Evolutionary conservation across 2,329 filamentous ascomycete genomes (phyloP).

Genomic region (Exophiala xenobiotica): DNA sequence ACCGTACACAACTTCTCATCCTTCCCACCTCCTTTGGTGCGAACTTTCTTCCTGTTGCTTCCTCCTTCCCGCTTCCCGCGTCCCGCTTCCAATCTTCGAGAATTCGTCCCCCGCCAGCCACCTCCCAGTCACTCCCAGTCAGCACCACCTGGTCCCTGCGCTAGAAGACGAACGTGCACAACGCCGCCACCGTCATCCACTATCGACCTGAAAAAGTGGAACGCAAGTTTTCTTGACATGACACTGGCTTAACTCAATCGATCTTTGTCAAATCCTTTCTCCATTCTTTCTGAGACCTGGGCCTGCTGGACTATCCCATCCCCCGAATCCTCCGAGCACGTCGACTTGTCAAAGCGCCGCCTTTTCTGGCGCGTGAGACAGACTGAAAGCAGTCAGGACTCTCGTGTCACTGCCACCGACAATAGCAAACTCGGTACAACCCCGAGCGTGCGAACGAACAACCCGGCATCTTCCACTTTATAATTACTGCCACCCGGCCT

Average conservation of each 20-base stretch:
- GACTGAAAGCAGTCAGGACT: neutral
- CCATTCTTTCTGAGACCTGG: neutral
- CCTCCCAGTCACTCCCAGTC: neutral
- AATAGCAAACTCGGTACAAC: neutral
- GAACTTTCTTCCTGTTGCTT: no score
- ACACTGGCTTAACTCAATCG: neutral
- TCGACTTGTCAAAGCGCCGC: neutral
- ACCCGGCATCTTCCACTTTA: neutral
- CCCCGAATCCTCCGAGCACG: neutral
- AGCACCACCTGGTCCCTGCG: neutral
- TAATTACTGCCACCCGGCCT: neutral
- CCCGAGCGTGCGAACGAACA: neutral
- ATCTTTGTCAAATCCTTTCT: neutral
- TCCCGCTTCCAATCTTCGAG: no score
- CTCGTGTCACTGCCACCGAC: neutral
- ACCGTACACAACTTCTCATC: no score
- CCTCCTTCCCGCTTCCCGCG: no score
- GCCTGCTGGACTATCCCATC: neutral
- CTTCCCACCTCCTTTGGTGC: no score
- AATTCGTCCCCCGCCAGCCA: no score
- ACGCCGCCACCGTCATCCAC: slow-evolving; percentile 1
- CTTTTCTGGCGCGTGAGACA: neutral
- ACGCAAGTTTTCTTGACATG: neutral
- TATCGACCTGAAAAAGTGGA: neutral
- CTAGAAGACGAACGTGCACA: neutral